Base-by-base conservation (phyloP, 2,329 filamentous ascomycete genomes). In the Talaromyces sp. region DNA sequence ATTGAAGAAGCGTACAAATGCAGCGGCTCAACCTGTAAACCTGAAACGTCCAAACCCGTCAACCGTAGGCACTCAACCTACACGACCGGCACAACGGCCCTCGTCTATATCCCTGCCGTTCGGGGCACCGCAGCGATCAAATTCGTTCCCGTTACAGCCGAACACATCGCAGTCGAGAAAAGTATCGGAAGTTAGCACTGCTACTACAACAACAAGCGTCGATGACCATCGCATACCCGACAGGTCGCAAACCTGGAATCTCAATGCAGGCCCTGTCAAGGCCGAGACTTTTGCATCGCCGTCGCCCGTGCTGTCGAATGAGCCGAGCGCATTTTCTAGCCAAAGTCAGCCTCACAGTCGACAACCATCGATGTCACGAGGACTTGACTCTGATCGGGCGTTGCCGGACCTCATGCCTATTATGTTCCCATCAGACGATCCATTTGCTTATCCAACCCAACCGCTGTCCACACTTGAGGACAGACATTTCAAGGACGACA, bases 1-100 rank as follows among this genome's bases (percentile, higher is more conserved):
- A 61, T 79, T 96, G 36, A 88, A 87, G 68, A 80, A 85, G 60
- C 73, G 78, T 36, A 77, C 82, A 61, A 79, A 76, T 55, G 77
- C 78, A 16, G 78, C 78, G 53, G 72, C 77, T 10, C 61, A 67
- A 7, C 73, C 76, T n/a, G 76, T 75, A 34, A 79, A 78, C 62
- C 79, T 83, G 66, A 82, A 84, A 65, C 77, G 81, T n/a, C 72
- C 75, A 5, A 73, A 75, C 2, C 75, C 78, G 6, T 70, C 73
- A 5, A 67, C 65, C 50, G 30, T 16, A 30, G 50, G 6, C 42
- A 61, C 51, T 51, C 18, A 64, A 16, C 61, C 58, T 27, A 63
- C 61, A 56, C 27, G 42, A 23, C 64, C 67, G 55, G 59, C 64
- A 34, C 54, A 65, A 36, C 57, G 64, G 30, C 65, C 68, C 12